These are phyloP conservation scores for Hortiboletus flavorubellus DNA, from an alignment of 768 basidiomycete genomes.

Conservation along the genomic window DNA sequence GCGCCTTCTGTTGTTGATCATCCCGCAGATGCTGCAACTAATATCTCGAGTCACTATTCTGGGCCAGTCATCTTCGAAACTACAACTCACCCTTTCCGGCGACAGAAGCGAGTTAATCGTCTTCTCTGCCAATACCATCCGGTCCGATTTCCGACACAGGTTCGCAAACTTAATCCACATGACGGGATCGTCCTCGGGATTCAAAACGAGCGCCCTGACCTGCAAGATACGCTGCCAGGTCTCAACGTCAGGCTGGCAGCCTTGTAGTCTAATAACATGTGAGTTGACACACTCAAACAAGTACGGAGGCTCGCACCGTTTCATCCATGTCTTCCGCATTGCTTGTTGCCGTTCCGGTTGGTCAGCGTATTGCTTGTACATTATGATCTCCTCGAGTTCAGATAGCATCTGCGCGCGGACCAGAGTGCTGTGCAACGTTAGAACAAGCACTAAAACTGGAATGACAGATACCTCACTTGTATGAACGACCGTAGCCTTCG, in stretches of 20 bases:
- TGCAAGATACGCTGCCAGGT: constrained; percentile 98
- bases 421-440: constrained; percentile 61
- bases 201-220: constrained; percentile 90
- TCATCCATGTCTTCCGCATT: constrained; percentile 97
- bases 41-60: constrained; percentile 1
- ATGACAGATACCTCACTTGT: constrained; percentile 62
- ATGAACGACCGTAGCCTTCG: constrained; percentile 95
- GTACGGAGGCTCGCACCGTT: constrained; percentile 53
- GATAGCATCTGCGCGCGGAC: constrained; percentile 98
- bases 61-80: background rate
- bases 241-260: constrained; percentile 97
- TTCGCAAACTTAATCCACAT: constrained; percentile 99
- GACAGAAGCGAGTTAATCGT: constrained; percentile 90
- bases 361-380: constrained; percentile 91
- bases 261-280: constrained; percentile 62
- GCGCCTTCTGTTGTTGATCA: constrained; percentile 63
- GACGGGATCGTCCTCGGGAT: constrained; percentile 88
- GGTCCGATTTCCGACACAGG: constrained; percentile 90
- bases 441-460: constrained; percentile 3
- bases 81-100: constrained; percentile 56
- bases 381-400: constrained; percentile 95
- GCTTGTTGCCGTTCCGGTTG: constrained; percentile 89
- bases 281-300: background rate
- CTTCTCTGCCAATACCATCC: constrained; percentile 94
- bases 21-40: constrained; percentile 48